Evolutionary conservation across 2,329 filamentous ascomycete genomes (phyloP).

Genomic region (Colletotrichum brevisporum): DNA sequence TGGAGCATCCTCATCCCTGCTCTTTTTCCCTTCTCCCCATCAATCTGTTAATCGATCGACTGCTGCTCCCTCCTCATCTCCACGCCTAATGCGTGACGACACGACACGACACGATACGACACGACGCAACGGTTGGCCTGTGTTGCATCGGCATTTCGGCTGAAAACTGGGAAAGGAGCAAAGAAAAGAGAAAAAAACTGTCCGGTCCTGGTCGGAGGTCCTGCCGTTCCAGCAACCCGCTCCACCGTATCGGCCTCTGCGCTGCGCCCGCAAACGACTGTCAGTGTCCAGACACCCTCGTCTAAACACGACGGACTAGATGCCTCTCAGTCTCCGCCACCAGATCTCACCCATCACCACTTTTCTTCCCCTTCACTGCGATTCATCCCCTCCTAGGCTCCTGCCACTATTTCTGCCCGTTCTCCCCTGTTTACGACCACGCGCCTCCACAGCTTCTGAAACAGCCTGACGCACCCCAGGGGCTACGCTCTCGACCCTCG

Average conservation of each 20-base stretch:
- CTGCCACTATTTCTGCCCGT: slow-evolving; percentile 10
- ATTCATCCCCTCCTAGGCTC: slow-evolving; percentile 13
- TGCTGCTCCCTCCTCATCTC: not conserved
- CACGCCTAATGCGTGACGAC: slow-evolving; percentile 19
- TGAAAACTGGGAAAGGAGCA: not conserved
- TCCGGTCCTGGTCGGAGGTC: not conserved
- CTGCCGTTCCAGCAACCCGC: slow-evolving; percentile 4
- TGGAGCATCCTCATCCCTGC: no score
- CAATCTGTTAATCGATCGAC: no score
- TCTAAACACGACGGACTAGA: slow-evolving; percentile 33
- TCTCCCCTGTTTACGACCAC: slow-evolving; percentile 39
- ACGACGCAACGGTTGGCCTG: not conserved
- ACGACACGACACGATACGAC: not conserved
- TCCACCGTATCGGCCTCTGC: slow-evolving; percentile 11
- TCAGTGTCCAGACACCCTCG: slow-evolving; percentile 22
- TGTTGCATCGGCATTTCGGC: not conserved
- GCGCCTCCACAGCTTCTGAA: slow-evolving; percentile 49
- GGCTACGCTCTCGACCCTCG: slow-evolving; percentile 42
- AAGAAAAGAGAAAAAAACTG: not conserved
- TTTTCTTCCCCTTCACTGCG: not conserved
- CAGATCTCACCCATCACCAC: slow-evolving; percentile 29
- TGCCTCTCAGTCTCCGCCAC: slow-evolving; percentile 26
- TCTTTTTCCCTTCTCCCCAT: no score
- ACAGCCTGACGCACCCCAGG: slow-evolving; percentile 55
- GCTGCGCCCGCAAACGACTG: slow-evolving; percentile 35